These are phyloP conservation scores for Linnemannia zychae DNA, from an alignment of 192 early-diverging fungal genomes.

Conservation along the genomic window DNA sequence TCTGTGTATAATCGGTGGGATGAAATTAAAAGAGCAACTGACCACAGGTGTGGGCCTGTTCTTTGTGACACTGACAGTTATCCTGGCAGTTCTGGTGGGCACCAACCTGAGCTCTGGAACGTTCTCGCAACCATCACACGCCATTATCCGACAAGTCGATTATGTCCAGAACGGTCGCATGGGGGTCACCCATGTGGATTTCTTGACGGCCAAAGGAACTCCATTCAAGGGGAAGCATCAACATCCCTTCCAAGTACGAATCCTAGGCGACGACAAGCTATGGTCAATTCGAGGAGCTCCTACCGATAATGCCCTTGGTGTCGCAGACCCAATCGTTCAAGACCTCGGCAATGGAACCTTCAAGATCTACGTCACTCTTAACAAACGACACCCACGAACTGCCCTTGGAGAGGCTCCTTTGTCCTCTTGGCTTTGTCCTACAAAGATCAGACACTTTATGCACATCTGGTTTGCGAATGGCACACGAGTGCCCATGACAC, in stretches of 20 bases:
- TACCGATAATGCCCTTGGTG: not conserved
- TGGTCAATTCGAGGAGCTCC: not conserved
- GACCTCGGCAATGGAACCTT: constrained; percentile 23
- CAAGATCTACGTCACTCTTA: constrained; percentile 11
- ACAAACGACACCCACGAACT: not conserved
- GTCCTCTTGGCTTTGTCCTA: constrained; percentile 1
- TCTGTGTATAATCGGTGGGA: not conserved
- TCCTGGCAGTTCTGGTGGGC: not conserved
- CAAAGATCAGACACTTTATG: not conserved
- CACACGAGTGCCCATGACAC: constrained; percentile 7
- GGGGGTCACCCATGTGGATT: constrained; percentile 10
- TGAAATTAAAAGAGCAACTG: not conserved
- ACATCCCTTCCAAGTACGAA: constrained; percentile 9
- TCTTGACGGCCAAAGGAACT: not conserved
- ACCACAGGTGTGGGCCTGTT: not conserved
- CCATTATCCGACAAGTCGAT: not conserved
- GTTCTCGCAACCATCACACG: constrained; percentile 6
- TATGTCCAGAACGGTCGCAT: constrained; percentile 13
- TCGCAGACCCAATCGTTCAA: constrained; percentile 5
- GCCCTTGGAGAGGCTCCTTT: not conserved
- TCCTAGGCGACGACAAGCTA: not conserved
- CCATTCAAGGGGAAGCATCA: not conserved
- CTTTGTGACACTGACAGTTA: not conserved
- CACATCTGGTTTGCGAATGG: constrained; percentile 38
- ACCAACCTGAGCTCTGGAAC: not conserved